Evolutionary conservation across 208 protist genomes (phyloP).

Genomic region (Naegleria lovaniensis): DNA sequence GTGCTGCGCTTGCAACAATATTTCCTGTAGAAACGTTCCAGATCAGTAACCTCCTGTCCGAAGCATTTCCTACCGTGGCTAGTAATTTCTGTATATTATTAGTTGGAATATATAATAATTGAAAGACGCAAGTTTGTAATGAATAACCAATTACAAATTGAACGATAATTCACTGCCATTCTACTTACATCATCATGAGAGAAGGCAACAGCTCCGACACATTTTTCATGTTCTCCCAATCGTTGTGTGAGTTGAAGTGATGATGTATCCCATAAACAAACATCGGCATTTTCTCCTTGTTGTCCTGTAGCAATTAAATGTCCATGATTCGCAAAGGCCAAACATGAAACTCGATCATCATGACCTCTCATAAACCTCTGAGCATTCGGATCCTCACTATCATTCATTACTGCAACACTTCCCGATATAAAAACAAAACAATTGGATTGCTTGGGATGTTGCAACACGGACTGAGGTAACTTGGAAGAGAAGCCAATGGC

Average conservation of each 20-base stretch:
- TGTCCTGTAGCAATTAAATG: constrained; percentile 33
- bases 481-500: constrained; percentile 32
- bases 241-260: background rate
- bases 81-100: constrained; percentile 31
- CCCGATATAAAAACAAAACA: constrained; percentile 32
- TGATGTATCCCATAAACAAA: constrained; percentile 35
- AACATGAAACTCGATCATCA: constrained; percentile 32
- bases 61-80: constrained; percentile 27
- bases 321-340: constrained; percentile 26
- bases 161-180: no score
- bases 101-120: no score
- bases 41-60: constrained; percentile 33
- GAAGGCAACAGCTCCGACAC: constrained; percentile 31
- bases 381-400: constrained; percentile 31
- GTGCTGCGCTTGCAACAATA: constrained; percentile 33
- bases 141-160: no score
- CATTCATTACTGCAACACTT: constrained; percentile 25
- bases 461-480: background rate
- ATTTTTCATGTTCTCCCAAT: constrained; percentile 38
- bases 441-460: background rate
- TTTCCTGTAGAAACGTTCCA: constrained; percentile 46
- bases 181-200: constrained; percentile 37
- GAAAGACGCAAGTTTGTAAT: no score
- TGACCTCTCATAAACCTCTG: constrained; percentile 42
- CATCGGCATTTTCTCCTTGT: constrained; percentile 34